These are phyloP conservation scores for Boletus semigastroideus DNA, from an alignment of 1,284 basidiomycete genomes.

Conservation along the genomic window DNA sequence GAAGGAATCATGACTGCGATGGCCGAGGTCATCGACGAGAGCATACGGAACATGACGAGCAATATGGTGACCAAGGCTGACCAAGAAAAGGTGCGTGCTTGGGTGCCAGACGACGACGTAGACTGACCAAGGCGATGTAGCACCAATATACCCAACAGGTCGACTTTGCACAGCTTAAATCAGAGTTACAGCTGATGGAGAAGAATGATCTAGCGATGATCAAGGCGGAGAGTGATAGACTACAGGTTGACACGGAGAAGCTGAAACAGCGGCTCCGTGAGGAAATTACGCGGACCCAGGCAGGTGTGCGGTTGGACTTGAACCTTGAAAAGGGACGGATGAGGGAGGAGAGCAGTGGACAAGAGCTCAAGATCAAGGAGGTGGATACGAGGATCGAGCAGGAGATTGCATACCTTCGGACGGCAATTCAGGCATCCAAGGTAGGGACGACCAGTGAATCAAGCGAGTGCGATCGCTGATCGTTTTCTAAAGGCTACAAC, in stretches of 20 bases:
- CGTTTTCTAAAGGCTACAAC: conserved; percentile 64
- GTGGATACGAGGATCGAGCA: conserved; percentile 97
- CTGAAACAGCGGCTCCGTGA: conserved; percentile 93
- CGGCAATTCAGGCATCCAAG: conserved; percentile 92
- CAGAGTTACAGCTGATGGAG: conserved; percentile 94
- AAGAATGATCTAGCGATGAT: conserved; percentile 97
- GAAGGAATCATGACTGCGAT: conserved; percentile 95
- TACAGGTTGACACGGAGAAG: conserved; percentile 92
- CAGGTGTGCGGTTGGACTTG: conserved; percentile 91
- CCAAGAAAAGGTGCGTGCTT: conserved; percentile 79
- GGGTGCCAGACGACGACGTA: background rate
- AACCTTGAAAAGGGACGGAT: conserved; percentile 98
- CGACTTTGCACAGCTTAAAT: conserved; percentile 96
- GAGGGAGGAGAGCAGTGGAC: conserved; percentile 89
- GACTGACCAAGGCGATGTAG: conserved; percentile 40
- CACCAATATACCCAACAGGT: conserved; percentile 96
- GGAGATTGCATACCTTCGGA: conserved; percentile 89
- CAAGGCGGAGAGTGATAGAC: conserved; percentile 92
- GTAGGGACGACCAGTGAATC: conserved; percentile 38
- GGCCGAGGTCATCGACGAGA: conserved; percentile 94
- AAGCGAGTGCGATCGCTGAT: conserved; percentile 4
- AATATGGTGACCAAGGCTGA: conserved; percentile 94
- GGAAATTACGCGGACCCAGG: conserved; percentile 90
- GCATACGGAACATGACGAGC: conserved; percentile 88
- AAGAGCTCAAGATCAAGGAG: conserved; percentile 97